Evolutionary conservation across 192 early-diverging fungal species (phyloP), one percentile per base, ranked within the genome.

Genomic region (Dissophora globulifera): DNA sequence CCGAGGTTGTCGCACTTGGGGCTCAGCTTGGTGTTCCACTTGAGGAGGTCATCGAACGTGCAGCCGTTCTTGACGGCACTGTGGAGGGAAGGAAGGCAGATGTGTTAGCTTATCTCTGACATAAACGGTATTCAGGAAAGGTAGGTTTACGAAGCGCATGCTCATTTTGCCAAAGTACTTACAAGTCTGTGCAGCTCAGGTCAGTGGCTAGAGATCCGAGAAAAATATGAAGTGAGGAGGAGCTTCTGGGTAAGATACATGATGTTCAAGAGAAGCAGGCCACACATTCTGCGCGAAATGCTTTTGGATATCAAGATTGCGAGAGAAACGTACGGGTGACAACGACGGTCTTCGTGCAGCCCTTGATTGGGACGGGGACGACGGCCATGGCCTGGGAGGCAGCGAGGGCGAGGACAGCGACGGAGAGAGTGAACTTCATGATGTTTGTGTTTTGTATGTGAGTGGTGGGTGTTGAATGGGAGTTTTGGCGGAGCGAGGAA

Each of bases 401-500:
- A 43, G 35, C 61, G 25, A 75, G 56, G 56, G 70, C 70, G 43
- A 75, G 70, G 20, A 65, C 56, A n/a, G 60, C 60, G 57, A 65
- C 46, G 23, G 70, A 65, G 56, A 65, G 49, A 40, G 70, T 41
- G 62, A 75, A 59, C 62, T 75, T 75, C 70, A 75, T 75, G 49
- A 19, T 69, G 65, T 27, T 45, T 45, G 19, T 46, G 22, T 6
- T 45, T 30, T 55, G 33, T 3, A 41, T 26, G n/a, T 38, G 4
- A 30, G 15, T 3, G 33, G 20, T 15, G 54, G 17, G 54, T 31
- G 59, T 50, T 50, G 15, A 6, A 41, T 29, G 1, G 38, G 20
- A n/a, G 11, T 20, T 4, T 35, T 46, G 29, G 30, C 4, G 16
- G 20, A 6, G 20, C 8, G 35, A 17, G 3, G n/a, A n/a, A n/a